Conservation (phyloP, 257 asterid genomes). For the Rubia yunnanensis region DNA sequence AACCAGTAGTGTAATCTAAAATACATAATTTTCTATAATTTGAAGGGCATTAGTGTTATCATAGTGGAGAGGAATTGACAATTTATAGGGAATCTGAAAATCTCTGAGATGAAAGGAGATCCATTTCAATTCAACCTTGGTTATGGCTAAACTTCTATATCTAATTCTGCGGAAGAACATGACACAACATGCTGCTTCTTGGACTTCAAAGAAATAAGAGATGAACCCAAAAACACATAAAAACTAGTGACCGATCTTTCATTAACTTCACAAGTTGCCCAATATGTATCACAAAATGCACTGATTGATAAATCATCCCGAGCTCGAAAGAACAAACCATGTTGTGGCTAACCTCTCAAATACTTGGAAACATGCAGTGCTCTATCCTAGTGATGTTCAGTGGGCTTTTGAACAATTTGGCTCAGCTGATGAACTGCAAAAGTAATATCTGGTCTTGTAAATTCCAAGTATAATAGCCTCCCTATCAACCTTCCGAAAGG, state of each 20-base stretch:
- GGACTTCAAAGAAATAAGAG: neutral
- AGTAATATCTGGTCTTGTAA: neutral
- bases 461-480: neutral
- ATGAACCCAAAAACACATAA: neutral
- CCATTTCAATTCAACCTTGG: neutral
- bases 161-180: neutral
- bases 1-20: neutral
- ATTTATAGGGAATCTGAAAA: too few species aligned
- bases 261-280: neutral
- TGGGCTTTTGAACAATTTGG: neutral
- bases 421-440: neutral
- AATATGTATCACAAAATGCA: constrained; percentile 5
- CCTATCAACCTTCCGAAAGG: neutral
- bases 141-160: neutral
- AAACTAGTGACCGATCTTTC: neutral
- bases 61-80: neutral
- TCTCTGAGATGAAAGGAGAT: neutral
- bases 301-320: too few species aligned
- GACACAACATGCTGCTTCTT: neutral
- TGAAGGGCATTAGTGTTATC: neutral
- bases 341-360: accelerated
- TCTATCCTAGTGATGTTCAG: accelerated
- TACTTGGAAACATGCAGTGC: neutral
- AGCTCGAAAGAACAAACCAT: neutral
- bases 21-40: too few species aligned